Evolutionary conservation across 1,284 basidiomycete species (phyloP), one percentile per base, ranked within the genome.

Genomic region (Fomitopsis betulina): DNA sequence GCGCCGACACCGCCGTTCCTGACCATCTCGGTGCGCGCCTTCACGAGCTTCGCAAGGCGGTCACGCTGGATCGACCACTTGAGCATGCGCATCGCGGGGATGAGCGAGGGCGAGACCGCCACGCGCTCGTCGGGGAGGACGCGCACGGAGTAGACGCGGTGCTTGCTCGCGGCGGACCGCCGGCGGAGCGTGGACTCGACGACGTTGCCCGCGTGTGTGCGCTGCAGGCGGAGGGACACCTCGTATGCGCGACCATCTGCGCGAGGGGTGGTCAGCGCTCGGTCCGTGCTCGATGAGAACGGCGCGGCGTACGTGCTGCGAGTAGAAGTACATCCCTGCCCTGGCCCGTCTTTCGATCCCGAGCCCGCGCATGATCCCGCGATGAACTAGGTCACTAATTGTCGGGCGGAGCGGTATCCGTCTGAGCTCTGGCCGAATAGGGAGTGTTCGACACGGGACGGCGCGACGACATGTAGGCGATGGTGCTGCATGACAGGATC

Each of bases 291-390:
- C 4, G 33, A 42, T 38, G 49, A 45, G 35, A 45, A 30, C 21
- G 49, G 49, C 30, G 19, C 21, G 19, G 53, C 84, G 67, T 70
- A 86, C 88, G 55, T 77, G 76, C 12, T 76, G 73, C 32, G 85
- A 85, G 64, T 84, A 83, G 56, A 89, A 76, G 65, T 90, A 89
- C 33, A 72, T 65, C 23, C 87, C 88, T 61, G 76, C 75, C 62
- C 85, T 78, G 81, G 83, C 87, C 58, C 81, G 72, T 58, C 85
- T 72, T 67, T 86, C 85, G 53, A 89, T 79, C 19, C 80, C 80
- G 40, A 87, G 70, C 2, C 87, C 88, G 35, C 81, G 82, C 56
- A 90, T 80, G 54, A 90, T 84, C 27, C 84, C 82, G 51, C 87
- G 75, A 45, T 86, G 83, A 9, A 87, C 80, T 17, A 90, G 75